Conservation (phyloP, 2,329 filamentous ascomycete species). For the Curvularia eragrostidis region DNA sequence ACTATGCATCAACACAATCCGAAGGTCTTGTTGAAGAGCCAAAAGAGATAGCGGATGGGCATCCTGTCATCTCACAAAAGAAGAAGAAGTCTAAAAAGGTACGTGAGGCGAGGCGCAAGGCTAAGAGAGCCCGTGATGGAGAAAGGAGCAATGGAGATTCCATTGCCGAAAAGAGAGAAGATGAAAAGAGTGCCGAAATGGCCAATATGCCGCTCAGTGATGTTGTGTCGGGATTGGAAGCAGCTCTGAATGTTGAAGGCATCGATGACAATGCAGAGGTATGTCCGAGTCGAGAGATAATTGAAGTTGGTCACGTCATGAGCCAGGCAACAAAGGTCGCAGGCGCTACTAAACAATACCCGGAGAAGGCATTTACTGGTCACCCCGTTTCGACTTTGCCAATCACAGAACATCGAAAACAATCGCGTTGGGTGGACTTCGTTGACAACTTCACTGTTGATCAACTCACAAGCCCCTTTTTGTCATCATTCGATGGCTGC, state of each 20-base stretch:
- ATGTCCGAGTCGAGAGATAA: neutral
- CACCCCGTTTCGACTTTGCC: neutral
- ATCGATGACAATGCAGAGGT: neutral
- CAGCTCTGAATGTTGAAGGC: neutral
- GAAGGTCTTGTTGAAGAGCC: constrained; percentile 7
- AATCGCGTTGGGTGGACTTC: constrained; percentile 31
- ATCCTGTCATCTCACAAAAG: constrained; percentile 24
- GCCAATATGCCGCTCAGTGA: neutral
- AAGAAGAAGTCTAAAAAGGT: constrained; percentile 37
- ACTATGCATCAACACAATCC: constrained; percentile 2
- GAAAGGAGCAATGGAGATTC: neutral
- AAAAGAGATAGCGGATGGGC: neutral
- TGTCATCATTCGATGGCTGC: constrained; percentile 7
- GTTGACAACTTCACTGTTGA: constrained; percentile 22
- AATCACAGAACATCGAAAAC: constrained; percentile 22
- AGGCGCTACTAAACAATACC: too few relatives aligned
- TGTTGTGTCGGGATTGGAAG: neutral
- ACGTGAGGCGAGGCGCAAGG: constrained; percentile 30
- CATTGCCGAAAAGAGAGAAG: neutral
- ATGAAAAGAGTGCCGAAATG: neutral
- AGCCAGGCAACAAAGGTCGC: neutral
- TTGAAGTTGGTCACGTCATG: neutral
- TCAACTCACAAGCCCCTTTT: constrained; percentile 20
- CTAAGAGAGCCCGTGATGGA: constrained; percentile 21
- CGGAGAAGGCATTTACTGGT: neutral